A percentile compares a stretch with the other conserved stretches of the same genome.
These are phyloP conservation scores for Madurella mycetomatis DNA, from an alignment of 2,329 filamentous ascomycete species.

Conservation along the genomic window DNA sequence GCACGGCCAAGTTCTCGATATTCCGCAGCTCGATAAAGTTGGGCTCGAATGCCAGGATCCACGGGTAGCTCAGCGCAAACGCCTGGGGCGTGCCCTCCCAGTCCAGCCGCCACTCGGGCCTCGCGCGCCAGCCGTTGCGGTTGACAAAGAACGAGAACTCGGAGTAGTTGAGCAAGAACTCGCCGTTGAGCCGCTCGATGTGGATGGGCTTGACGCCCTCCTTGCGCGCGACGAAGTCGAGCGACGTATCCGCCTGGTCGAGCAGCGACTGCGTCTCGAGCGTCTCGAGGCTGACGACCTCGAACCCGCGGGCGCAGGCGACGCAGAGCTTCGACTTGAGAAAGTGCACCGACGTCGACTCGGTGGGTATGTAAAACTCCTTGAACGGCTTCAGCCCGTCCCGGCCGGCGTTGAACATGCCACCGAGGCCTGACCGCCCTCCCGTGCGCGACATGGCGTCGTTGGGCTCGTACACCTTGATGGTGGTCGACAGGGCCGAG, in stretches of 20 bases:
- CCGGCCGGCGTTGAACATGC: conserved; percentile 90
- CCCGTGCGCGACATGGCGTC: conserved; percentile 90
- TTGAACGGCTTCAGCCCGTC: conserved; percentile 96
- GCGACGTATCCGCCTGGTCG: conserved; percentile 93
- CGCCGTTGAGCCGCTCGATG: conserved; percentile 93
- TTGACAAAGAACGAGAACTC: conserved; percentile 99
- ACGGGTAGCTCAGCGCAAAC: conserved; percentile 93
- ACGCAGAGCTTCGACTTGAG: conserved; percentile 95
- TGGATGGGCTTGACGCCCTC: conserved; percentile 94
- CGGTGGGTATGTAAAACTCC: conserved; percentile 97
- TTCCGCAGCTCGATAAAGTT: conserved; percentile 97
- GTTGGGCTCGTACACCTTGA: conserved; percentile 99
- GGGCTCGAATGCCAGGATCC: conserved; percentile 93
- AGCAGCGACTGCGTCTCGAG: conserved; percentile 97
- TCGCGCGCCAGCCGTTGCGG: conserved; percentile 92
- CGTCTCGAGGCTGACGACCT: conserved; percentile 93
- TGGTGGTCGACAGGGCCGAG: conserved; percentile 85
- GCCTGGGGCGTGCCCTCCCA: conserved; percentile 93
- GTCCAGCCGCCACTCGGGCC: conserved; percentile 93
- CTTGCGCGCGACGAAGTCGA: conserved; percentile 93
- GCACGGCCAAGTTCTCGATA: conserved; percentile 89
- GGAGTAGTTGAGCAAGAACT: conserved; percentile 96
- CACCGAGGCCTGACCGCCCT: conserved; percentile 91
- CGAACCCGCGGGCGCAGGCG: conserved; percentile 90
- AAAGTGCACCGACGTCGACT: conserved; percentile 98